Evolutionary conservation across 768 basidiomycete genomes (phyloP).

Genomic region (Rhizopogon sp.): DNA sequence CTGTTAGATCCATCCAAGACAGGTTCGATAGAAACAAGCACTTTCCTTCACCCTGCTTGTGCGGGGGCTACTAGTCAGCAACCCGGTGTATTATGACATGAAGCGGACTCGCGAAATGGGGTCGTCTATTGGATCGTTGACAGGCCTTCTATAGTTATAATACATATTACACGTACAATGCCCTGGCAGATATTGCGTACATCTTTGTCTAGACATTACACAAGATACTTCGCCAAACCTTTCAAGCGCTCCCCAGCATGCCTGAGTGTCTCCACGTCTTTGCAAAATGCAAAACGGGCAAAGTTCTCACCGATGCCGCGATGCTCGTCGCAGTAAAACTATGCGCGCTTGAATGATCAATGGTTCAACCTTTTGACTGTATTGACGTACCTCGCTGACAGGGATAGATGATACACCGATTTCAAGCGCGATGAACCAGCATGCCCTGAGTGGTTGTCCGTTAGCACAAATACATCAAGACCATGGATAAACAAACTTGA

Average conservation of each 20-base stretch:
- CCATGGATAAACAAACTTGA: constrained; percentile 47
- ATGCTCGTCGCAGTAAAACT: constrained; percentile 95
- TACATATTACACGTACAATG: neutral
- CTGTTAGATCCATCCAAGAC: constrained; percentile 45
- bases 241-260: constrained; percentile 81
- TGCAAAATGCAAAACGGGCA: constrained; percentile 92
- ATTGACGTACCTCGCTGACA: constrained; percentile 76
- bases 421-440: constrained; percentile 92
- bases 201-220: constrained; percentile 7
- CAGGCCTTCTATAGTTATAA: constrained; percentile 1
- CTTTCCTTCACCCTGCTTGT: constrained; percentile 81
- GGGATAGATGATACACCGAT: constrained; percentile 91
- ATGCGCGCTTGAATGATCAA: constrained; percentile 8
- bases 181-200: neutral
- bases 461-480: neutral
- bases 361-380: neutral
- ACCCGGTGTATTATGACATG: constrained; percentile 83
- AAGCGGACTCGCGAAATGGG: constrained; percentile 37
- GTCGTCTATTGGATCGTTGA: constrained; percentile 72
- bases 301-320: constrained; percentile 81
- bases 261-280: constrained; percentile 81
- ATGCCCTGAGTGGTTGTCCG: constrained; percentile 49
- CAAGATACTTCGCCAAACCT: constrained; percentile 62
- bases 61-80: constrained; percentile 61
- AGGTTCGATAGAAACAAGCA: constrained; percentile 41